phyloP scores from a whole-genome alignment of 1,139 yeast genomes.

The Pichia sp. region DNA sequence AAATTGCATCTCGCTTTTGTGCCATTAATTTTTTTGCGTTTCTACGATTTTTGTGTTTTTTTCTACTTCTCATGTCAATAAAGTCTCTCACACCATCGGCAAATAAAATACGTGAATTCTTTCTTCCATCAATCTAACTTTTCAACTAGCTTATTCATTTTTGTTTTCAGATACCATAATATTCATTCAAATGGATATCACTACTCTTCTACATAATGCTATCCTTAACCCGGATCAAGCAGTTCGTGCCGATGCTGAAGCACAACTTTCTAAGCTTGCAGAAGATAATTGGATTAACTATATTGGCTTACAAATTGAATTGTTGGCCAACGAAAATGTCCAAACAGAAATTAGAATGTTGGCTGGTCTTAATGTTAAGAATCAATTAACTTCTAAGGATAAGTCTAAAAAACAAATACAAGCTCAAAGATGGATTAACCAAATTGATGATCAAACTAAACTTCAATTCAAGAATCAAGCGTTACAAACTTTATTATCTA shows the following conservation, averaged over 20 bases:
- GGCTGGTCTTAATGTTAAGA: slow-evolving; percentile 84
- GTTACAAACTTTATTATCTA: slow-evolving; percentile 53
- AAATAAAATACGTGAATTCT: too few species aligned
- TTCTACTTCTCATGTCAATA: not conserved
- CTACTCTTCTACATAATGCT: slow-evolving; percentile 71
- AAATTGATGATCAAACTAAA: slow-evolving; percentile 47
- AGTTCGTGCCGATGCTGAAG: slow-evolving; percentile 74
- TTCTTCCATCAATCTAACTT: not conserved
- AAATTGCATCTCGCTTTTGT: too few species aligned
- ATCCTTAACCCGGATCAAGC: slow-evolving; percentile 58
- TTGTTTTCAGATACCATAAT: not conserved
- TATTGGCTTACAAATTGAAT: slow-evolving; percentile 62
- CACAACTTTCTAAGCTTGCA: slow-evolving; percentile 66
- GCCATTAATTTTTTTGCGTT: not conserved
- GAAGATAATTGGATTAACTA: slow-evolving; percentile 70
- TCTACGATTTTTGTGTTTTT: not conserved
- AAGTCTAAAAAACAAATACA: slow-evolving; percentile 41
- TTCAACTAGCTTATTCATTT: not conserved
- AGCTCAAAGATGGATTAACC: slow-evolving; percentile 53
- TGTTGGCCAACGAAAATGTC: slow-evolving; percentile 58
- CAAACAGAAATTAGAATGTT: slow-evolving; percentile 82
- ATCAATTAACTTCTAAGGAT: slow-evolving; percentile 79
- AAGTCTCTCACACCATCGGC: too few species aligned
- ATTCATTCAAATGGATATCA: slow-evolving; percentile 56
- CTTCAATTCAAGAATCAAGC: slow-evolving; percentile 62